These are phyloP conservation scores for Citrullus amarus DNA, from an alignment of 306 rosid genomes.

Conservation along the genomic window DNA sequence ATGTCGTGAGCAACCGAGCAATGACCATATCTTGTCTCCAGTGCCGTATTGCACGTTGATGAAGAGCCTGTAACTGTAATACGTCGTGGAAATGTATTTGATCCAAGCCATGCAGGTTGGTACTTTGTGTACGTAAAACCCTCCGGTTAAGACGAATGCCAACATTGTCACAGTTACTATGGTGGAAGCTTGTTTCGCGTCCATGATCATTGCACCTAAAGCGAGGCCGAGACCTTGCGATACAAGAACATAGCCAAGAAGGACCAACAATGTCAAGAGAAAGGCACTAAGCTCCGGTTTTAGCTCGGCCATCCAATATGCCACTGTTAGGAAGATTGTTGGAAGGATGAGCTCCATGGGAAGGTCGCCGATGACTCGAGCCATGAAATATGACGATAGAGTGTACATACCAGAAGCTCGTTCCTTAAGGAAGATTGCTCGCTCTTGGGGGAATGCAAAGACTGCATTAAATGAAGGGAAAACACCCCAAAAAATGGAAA, in stretches of 20 bases:
- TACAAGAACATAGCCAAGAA: slow-evolving; percentile 63
- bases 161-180: slow-evolving; percentile 75
- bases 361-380: slow-evolving; percentile 68
- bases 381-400: slow-evolving; percentile 64
- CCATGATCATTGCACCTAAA: slow-evolving; percentile 80
- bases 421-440: slow-evolving; percentile 63
- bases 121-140: slow-evolving; percentile 74
- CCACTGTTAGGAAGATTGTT: slow-evolving; percentile 39
- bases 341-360: slow-evolving; percentile 96
- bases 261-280: slow-evolving; percentile 34
- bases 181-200: slow-evolving; percentile 83
- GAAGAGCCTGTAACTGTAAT: slow-evolving; percentile 53
- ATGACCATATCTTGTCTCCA: slow-evolving; percentile 37
- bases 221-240: slow-evolving; percentile 94
- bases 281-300: slow-evolving; percentile 50
- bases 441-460: slow-evolving; percentile 88
- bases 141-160: slow-evolving; percentile 79
- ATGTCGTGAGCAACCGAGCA: slow-evolving; percentile 42
- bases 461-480: slow-evolving; percentile 75
- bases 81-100: slow-evolving; percentile 65
- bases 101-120: slow-evolving; percentile 70
- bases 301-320: slow-evolving; percentile 81
- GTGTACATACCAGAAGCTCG: slow-evolving; percentile 82
- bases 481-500: slow-evolving; percentile 91
- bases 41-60: slow-evolving; percentile 63